A percentile compares a stretch with the other conserved stretches of the same genome.
phyloP scores from a whole-genome alignment of 2,329 filamentous ascomycete genomes.

The Penicillium sp. region DNA sequence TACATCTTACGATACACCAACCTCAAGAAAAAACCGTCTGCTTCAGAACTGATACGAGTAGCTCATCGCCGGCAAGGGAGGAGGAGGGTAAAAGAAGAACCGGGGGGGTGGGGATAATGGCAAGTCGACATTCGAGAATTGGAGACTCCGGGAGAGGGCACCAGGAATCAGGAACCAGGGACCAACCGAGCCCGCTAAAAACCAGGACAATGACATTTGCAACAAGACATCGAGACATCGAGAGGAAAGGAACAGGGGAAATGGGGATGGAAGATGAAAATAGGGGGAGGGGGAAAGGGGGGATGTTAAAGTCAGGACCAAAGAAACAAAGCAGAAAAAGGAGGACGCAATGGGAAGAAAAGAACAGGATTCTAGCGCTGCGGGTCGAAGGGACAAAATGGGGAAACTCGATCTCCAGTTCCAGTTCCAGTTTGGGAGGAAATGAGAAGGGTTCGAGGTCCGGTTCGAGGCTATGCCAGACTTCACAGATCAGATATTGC shows the following conservation, averaged over 20 bases:
- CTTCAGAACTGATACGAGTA: constrained; percentile 24
- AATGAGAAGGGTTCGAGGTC: neutral
- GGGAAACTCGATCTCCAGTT: constrained; percentile 17
- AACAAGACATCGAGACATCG: constrained; percentile 3
- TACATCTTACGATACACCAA: neutral
- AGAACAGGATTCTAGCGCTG: constrained; percentile 38
- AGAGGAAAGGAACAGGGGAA: neutral
- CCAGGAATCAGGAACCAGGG: constrained; percentile 11
- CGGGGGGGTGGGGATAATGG: neutral
- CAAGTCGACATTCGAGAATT: neutral
- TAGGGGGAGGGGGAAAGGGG: constrained; percentile 16
- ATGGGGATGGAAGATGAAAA: constrained; percentile 16
- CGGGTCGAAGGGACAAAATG: constrained; percentile 31
- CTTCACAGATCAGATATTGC: neutral
- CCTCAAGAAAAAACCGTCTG: constrained; percentile 9
- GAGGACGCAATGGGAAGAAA: constrained; percentile 10
- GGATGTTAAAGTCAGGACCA: constrained; percentile 29
- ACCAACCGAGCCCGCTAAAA: constrained; percentile 20
- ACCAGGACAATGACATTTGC: constrained; percentile 29
- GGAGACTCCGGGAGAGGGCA: neutral
- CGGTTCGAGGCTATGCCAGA: neutral
- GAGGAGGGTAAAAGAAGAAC: neutral
- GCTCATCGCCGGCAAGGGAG: constrained; percentile 18
- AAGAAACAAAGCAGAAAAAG: constrained; percentile 10
- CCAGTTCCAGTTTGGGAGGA: constrained; percentile 9